Evolutionary conservation across 371 early-diverging fungal genomes (phyloP).

Genomic region (Syncephalis plumigaleata): DNA sequence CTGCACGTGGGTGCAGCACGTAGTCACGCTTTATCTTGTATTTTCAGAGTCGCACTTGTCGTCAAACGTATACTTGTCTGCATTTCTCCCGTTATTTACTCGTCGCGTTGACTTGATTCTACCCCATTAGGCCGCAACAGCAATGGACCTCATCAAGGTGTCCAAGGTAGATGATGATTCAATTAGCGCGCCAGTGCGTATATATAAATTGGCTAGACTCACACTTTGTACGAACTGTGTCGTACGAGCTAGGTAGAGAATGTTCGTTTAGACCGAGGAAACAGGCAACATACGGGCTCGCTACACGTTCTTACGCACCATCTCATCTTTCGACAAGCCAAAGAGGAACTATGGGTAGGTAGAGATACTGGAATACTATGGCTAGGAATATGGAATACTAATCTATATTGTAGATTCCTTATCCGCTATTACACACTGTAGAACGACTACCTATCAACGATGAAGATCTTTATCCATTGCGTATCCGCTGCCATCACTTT

Average conservation of each 20-base stretch:
- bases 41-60: no score
- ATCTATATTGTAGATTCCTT: constrained; percentile 40
- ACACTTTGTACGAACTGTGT: no score
- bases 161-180: constrained; percentile 17
- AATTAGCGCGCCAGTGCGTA: neutral
- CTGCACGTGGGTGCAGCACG: no score
- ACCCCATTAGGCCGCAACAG: no score
- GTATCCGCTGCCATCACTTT: constrained; percentile 68
- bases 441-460: constrained; percentile 35
- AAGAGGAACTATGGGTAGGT: constrained; percentile 56
- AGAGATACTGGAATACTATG: neutral
- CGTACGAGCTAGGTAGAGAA: constrained; percentile 27
- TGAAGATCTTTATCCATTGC: constrained; percentile 28
- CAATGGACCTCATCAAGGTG: constrained; percentile 21
- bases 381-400: neutral
- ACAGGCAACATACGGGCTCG: constrained; percentile 34
- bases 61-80: no score
- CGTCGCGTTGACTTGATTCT: no score
- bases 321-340: constrained; percentile 46
- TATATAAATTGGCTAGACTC: no score
- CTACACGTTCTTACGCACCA: constrained; percentile 66
- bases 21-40: no score
- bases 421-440: constrained; percentile 70
- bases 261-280: constrained; percentile 39
- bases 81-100: no score